Percentiles rank a stretch among this genome's conserved stretches.
Evolutionary conservation across 2,329 filamentous ascomycete genomes (phyloP).

Genomic region (Fusarium heterosporum): DNA sequence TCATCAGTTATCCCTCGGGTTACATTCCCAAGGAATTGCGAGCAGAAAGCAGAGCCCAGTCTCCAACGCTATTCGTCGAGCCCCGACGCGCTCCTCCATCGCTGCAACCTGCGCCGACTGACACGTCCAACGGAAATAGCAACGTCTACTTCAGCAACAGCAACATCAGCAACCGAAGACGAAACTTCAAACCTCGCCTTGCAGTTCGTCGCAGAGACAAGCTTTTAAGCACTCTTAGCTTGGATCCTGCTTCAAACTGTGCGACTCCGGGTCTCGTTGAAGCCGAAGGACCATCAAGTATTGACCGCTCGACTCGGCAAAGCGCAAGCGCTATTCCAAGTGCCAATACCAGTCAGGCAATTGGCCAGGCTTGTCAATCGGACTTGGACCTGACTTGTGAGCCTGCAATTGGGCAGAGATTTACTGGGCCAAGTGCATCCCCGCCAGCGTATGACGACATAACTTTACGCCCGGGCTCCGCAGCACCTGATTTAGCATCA

Average conservation of each 20-base stretch:
- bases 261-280: slow-evolving; percentile 24
- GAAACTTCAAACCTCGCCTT: slow-evolving; percentile 18
- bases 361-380: slow-evolving; percentile 24
- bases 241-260: not conserved
- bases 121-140: slow-evolving; percentile 14
- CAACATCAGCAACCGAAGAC: slow-evolving; percentile 44
- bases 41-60: slow-evolving; percentile 33
- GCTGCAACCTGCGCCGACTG: slow-evolving; percentile 32
- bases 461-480: slow-evolving; percentile 30
- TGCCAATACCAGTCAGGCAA: slow-evolving; percentile 21
- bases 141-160: slow-evolving; percentile 8
- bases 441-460: slow-evolving; percentile 51
- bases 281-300: slow-evolving; percentile 29
- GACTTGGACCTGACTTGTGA: slow-evolving; percentile 38
- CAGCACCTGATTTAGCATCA: slow-evolving; percentile 45
- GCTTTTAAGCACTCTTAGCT: slow-evolving; percentile 26
- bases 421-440: slow-evolving; percentile 39
- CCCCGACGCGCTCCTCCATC: slow-evolving; percentile 39
- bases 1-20: slow-evolving; percentile 56
- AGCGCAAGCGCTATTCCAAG: slow-evolving; percentile 27
- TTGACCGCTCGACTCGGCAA: slow-evolving; percentile 36
- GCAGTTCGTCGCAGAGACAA: slow-evolving; percentile 32
- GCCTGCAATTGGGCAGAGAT: slow-evolving; percentile 31
- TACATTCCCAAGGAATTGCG: slow-evolving; percentile 61
- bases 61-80: slow-evolving; percentile 24